Evolutionary conservation across 768 basidiomycete species (phyloP).

Genomic region (Pholiota conissans): DNA sequence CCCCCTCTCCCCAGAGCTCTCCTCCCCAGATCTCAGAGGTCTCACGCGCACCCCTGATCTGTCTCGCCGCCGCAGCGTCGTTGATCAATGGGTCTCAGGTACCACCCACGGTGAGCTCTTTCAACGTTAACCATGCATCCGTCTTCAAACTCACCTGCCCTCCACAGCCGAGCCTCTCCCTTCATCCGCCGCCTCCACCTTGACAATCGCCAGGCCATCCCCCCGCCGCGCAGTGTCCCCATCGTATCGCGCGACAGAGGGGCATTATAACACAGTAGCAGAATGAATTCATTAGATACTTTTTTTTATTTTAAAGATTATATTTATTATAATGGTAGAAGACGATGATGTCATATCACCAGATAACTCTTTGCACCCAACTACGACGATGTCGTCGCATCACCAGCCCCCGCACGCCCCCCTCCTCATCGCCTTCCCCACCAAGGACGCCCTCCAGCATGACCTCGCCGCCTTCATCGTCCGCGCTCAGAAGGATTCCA

Average conservation of each 20-base stretch:
- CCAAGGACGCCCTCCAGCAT: conserved; percentile 51
- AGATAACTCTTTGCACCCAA: conserved; percentile 7
- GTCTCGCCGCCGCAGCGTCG: conserved; percentile 22
- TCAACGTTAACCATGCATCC: too few relatives aligned
- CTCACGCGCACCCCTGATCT: background rate
- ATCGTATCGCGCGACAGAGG: too few relatives aligned
- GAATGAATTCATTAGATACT: background rate
- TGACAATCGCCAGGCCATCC: too few relatives aligned
- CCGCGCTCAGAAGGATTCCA: conserved; percentile 85
- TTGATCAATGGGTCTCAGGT: conserved; percentile 25
- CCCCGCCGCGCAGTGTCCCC: too few relatives aligned
- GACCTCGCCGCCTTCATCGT: conserved; percentile 81
- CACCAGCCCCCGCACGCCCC: conserved; percentile 66
- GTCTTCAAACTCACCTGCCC: background rate
- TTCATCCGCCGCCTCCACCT: background rate
- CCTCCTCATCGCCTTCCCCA: conserved; percentile 70
- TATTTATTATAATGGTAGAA: background rate
- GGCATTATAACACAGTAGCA: background rate
- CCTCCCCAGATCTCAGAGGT: background rate
- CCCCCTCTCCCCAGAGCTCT: conserved; percentile 46
- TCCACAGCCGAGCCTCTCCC: background rate
- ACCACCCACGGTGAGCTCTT: background rate
- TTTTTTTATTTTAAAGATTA: background rate
- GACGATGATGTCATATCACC: conserved; percentile 16
- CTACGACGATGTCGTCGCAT: conserved; percentile 31